These are phyloP conservation scores for Zasmidium citrigriseum DNA, from an alignment of 2,329 filamentous ascomycete species.

Conservation along the genomic window DNA sequence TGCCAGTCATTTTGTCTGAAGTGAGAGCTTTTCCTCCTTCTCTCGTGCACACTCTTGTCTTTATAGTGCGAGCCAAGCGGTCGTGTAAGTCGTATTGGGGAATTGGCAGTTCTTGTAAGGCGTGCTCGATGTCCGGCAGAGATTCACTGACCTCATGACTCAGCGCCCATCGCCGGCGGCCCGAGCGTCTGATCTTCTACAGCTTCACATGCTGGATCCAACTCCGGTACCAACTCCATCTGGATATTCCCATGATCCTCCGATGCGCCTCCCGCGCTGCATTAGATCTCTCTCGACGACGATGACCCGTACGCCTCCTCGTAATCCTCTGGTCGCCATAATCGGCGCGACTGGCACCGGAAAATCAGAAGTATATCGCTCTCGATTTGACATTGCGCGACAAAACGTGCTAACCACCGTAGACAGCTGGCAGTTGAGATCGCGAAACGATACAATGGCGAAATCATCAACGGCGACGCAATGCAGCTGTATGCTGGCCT, in stretches of 20 bases:
- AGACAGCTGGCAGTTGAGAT: slow-evolving; percentile 83
- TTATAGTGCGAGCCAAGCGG: neutral
- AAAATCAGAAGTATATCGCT: slow-evolving; percentile 74
- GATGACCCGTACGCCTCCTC: slow-evolving; percentile 27
- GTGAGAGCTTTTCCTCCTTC: neutral
- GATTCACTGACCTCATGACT: neutral
- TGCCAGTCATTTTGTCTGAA: slow-evolving; percentile 25
- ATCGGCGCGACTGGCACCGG: slow-evolving; percentile 91
- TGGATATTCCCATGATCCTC: neutral
- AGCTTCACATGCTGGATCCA: slow-evolving; percentile 4
- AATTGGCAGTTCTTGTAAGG: too few species aligned
- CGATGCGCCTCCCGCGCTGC: slow-evolving; percentile 7
- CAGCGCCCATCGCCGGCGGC: too few species aligned
- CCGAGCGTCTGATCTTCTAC: too few species aligned
- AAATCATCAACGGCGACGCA: slow-evolving; percentile 95
- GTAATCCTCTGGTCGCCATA: slow-evolving; percentile 70
- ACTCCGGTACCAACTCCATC: neutral
- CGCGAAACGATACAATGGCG: slow-evolving; percentile 79
- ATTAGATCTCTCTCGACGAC: slow-evolving; percentile 12
- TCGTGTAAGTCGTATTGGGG: too few species aligned
- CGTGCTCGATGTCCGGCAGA: too few species aligned
- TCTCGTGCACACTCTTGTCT: too few species aligned
- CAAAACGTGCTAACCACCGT: slow-evolving; percentile 38
- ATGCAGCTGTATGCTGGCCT: slow-evolving; percentile 96
- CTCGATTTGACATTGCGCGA: neutral